A percentile compares a stretch with the other conserved stretches of the same genome.
These are phyloP conservation scores for Xylaria longipes DNA, from an alignment of 495 filamentous ascomycete genomes.

Conservation along the genomic window DNA sequence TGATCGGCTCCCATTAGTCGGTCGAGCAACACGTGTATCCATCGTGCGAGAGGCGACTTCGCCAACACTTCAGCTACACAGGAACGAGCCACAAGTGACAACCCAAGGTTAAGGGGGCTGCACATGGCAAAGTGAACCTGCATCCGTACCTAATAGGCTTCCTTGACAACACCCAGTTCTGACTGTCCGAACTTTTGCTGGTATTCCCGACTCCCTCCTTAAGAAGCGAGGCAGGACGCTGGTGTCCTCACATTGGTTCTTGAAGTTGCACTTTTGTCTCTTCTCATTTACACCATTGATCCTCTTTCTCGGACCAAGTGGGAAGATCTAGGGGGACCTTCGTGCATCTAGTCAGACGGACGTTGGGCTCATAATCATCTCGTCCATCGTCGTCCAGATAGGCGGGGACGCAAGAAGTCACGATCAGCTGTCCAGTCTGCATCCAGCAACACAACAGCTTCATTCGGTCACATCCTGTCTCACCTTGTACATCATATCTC, in stretches of 20 bases:
- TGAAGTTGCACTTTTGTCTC: neutral
- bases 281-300: neutral
- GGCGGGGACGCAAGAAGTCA: neutral
- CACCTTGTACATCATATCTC: neutral
- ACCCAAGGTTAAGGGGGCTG: neutral
- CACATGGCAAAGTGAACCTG: slow-evolving; percentile 17
- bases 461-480: neutral
- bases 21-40: slow-evolving; percentile 9
- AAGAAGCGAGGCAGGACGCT: slow-evolving; percentile 11
- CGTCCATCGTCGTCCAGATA: neutral
- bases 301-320: neutral
- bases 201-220: neutral
- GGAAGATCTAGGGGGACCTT: neutral
- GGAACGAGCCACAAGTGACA: slow-evolving; percentile 17
- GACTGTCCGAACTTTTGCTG: neutral
- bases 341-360: neutral
- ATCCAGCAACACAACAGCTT: neutral
- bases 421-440: slow-evolving; percentile 1
- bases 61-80: slow-evolving; percentile 11
- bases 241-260: slow-evolving; percentile 15
- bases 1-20: slow-evolving; percentile 8
- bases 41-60: slow-evolving; percentile 6
- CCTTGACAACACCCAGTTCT: neutral
- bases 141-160: slow-evolving; percentile 27
- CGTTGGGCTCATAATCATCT: neutral